phyloP scores from a whole-genome alignment of 768 basidiomycete genomes.

The Rhodocollybia butyracea region DNA sequence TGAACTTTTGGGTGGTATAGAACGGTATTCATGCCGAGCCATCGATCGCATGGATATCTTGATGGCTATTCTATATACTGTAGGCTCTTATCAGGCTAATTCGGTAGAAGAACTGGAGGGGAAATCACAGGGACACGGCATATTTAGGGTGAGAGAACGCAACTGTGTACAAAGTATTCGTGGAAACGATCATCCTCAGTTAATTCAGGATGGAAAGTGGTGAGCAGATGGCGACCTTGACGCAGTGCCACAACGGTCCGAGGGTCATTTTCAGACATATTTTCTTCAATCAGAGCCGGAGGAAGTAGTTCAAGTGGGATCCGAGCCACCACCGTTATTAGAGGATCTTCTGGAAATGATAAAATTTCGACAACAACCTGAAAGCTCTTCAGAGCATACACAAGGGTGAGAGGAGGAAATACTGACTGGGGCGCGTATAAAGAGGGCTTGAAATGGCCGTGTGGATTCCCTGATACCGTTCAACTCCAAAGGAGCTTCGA shows the following conservation, averaged over 20 bases:
- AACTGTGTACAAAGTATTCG: constrained; percentile 82
- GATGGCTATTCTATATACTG: background rate
- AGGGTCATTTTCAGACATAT: constrained; percentile 51
- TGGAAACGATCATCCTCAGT: constrained; percentile 87
- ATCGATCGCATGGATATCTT: background rate
- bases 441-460: constrained; percentile 73
- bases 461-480: constrained; percentile 57
- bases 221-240: constrained; percentile 81
- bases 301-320: constrained; percentile 54
- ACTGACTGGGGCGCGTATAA: constrained; percentile 89
- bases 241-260: constrained; percentile 78
- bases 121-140: constrained; percentile 1
- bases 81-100: background rate
- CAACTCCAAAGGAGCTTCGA: constrained; percentile 74
- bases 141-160: constrained; percentile 41
- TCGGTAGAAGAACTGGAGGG: background rate
- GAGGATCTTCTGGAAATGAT: constrained; percentile 43
- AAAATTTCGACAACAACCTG: constrained; percentile 64
- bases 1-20: background rate
- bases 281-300: constrained; percentile 33
- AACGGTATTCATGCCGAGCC: background rate
- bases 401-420: background rate
- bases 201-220: constrained; percentile 93
- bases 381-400: background rate
- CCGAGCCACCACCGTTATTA: constrained; percentile 69